Evolutionary conservation across 176 grass and related monocot genomes (phyloP).

Genomic region (Zea luxurians): DNA sequence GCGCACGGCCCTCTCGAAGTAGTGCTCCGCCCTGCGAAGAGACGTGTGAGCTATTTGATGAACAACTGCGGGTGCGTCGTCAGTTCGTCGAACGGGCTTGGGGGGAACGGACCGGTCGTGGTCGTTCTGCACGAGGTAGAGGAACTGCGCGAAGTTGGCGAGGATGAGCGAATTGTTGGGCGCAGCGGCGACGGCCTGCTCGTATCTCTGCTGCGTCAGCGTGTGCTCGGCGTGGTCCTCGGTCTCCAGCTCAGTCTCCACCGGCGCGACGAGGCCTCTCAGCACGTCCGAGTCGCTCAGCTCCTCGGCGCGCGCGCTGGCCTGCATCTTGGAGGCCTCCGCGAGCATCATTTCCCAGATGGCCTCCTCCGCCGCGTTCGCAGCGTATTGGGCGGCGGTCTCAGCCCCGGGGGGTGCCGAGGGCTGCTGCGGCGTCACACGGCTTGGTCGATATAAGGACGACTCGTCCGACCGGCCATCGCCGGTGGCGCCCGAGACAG

Average conservation of each 20-base stretch:
- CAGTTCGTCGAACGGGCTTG: conserved; percentile 44
- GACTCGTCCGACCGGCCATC: conserved; percentile 56
- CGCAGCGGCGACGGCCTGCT: conserved; percentile 57
- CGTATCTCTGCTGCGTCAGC: conserved; percentile 55
- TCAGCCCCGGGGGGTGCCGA: conserved; percentile 3
- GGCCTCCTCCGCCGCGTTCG: conserved; percentile 40
- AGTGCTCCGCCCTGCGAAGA: conserved; percentile 71
- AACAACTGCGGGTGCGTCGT: neutral
- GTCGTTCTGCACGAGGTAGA: conserved; percentile 68
- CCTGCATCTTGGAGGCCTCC: conserved; percentile 48
- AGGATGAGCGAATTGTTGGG: conserved; percentile 77
- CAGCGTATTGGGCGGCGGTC: neutral
- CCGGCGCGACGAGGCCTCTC: conserved; percentile 58
- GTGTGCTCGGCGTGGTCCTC: conserved; percentile 52
- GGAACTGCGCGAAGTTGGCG: conserved; percentile 86
- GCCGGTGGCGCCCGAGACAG: conserved; percentile 55
- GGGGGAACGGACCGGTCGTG: conserved; percentile 51
- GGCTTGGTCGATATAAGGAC: conserved; percentile 14
- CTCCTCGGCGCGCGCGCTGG: conserved; percentile 43
- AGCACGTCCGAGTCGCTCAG: conserved; percentile 50
- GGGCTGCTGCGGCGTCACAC: conserved; percentile 15
- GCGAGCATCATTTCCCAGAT: conserved; percentile 60
- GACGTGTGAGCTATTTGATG: neutral
- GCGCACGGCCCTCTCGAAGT: conserved; percentile 65
- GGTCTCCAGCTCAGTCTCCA: conserved; percentile 52